Evolutionary conservation across 805 yeast genomes (phyloP), one percentile per base, ranked within the genome.

Genomic region (Maudiozyma barnettii): DNA sequence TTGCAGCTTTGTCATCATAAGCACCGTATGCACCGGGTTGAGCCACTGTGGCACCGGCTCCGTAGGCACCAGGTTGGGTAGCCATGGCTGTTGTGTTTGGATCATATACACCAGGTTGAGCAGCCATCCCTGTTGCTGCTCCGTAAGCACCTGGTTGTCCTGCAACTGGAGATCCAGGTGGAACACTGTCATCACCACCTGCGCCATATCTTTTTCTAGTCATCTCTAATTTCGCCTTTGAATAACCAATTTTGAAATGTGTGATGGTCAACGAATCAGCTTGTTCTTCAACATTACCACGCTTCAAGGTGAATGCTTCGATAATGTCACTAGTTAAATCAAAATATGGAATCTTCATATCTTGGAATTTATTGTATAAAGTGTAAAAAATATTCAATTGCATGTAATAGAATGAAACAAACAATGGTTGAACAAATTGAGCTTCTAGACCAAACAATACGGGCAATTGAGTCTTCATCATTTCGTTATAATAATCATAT

Each of bases 371-470:
- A 61, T 77, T 83, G 72, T 86, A 90, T 52, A 93, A 73, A 1
- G 96, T 89, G 75, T 93, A 93, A 67, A 90, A 93, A 49, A 93
- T 88, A 71, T 93, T 93, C 72, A 93, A 77, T 72, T 93, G 99
- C 98, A 93, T 93, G 74, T 81, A 93, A 70, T 93, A 93, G 67
- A 93, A 82, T 47, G 95, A 83, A 58, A 91, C 93, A 69, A 93
- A 93, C 58, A 93, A 73, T 18, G 99, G 99, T 61, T 81, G 83
- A 63, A 93, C 90, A 63, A 93, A 88, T 59, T 89, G 93, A 4
- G 89, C 85, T 67, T 93, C 96, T 67, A 93, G 73, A 58, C 78
- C 79, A 68, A 93, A 93, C 63, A 93, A 72, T 40, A 84, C 70
- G 20, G 99, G 99, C 51, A 93, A 73, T 66, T 93, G 98, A 36